Conservation (phyloP, 345 rosid genomes). For the Turritis glabra region DNA sequence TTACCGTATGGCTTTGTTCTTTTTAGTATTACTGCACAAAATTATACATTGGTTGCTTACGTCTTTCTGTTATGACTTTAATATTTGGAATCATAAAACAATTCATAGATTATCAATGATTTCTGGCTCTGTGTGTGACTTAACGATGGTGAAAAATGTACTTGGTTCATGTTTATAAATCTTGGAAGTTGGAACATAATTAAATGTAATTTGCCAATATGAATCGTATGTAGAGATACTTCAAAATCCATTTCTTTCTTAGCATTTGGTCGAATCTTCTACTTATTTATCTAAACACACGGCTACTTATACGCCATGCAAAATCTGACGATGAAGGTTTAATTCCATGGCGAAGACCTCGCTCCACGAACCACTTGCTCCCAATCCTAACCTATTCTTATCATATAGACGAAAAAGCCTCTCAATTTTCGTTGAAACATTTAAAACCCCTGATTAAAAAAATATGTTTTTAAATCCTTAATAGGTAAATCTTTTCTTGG, state of each 20-base stretch:
- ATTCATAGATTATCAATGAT: neutral
- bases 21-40: constrained; percentile 13
- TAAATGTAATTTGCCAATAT: too few relatives aligned
- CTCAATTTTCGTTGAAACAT: neutral
- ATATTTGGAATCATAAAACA: constrained; percentile 19
- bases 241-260: neutral
- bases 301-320: neutral
- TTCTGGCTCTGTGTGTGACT: neutral
- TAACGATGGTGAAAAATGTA: neutral
- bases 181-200: too few relatives aligned
- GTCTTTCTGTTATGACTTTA: constrained; percentile 4
- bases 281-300: neutral
- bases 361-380: neutral
- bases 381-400: neutral
- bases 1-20: neutral
- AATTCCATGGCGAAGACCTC: neutral
- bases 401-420: neutral
- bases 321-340: neutral
- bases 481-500: neutral
- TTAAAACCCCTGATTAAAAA: neutral
- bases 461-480: neutral
- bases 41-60: constrained; percentile 12
- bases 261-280: neutral
- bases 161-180: neutral
- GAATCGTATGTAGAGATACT: too few relatives aligned